phyloP scores from a whole-genome alignment of 23 red algal species.

The Cyanidioschyzon merolae region DNA sequence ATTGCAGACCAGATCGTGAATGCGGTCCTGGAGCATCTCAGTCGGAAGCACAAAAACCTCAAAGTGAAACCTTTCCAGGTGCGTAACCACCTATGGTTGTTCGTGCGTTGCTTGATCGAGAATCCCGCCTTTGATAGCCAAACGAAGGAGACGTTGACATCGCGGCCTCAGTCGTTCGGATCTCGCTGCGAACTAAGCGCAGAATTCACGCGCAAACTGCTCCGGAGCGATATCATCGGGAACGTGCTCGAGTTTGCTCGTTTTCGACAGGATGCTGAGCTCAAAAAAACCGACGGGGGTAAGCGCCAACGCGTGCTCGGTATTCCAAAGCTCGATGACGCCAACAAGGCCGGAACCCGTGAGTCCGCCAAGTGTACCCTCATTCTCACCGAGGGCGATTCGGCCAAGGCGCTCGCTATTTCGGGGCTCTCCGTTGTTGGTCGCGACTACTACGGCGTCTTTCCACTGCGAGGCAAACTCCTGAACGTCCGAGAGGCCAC shows the following conservation, averaged over 20 bases:
- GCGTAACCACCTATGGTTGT: slow-evolving; percentile 77
- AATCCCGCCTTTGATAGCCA: slow-evolving; percentile 96
- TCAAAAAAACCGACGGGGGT: slow-evolving; percentile 96
- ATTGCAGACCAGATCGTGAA: slow-evolving; percentile 75
- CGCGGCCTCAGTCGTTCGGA: slow-evolving; percentile 73
- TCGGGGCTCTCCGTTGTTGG: slow-evolving; percentile 42
- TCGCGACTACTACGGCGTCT: slow-evolving; percentile 37
- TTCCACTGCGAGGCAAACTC: slow-evolving; percentile 37
- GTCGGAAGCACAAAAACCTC: slow-evolving; percentile 81
- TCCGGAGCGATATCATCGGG: slow-evolving; percentile 66
- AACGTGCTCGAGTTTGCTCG: slow-evolving; percentile 67
- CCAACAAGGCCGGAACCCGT: slow-evolving; percentile 26
- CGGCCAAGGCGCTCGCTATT: slow-evolving; percentile 39
- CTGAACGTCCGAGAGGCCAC: slow-evolving; percentile 43
- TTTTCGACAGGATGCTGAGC: slow-evolving; percentile 74
- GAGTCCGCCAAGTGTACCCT: slow-evolving; percentile 34
- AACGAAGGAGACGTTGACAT: slow-evolving; percentile 86
- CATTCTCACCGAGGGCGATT: slow-evolving; percentile 48
- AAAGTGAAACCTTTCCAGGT: slow-evolving; percentile 73
- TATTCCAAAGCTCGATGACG: slow-evolving; percentile 47
- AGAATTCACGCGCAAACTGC: slow-evolving; percentile 45
- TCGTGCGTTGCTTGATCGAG: slow-evolving; percentile 87
- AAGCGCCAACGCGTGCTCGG: slow-evolving; percentile 54
- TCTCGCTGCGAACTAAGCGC: slow-evolving; percentile 66
- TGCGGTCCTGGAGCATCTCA: slow-evolving; percentile 55